Percentiles rank a stretch among this genome's conserved stretches.
phyloP scores from a whole-genome alignment of 345 rosid species.

The Firmiana major region DNA sequence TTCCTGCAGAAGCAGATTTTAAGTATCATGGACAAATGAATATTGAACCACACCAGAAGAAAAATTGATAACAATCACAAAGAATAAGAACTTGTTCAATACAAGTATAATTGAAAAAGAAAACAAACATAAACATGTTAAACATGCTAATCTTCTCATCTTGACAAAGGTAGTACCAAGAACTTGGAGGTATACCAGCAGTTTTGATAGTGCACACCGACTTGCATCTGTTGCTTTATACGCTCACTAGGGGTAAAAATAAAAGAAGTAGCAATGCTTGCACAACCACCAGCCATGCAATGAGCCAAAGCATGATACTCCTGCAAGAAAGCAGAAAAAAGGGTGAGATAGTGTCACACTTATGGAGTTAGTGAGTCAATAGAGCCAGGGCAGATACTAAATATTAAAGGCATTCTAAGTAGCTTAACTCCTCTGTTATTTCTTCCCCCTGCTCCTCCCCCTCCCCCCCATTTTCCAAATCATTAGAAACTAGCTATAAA shows the following conservation, averaged over 20 bases:
- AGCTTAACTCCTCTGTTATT: background rate
- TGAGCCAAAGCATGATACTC: constrained; percentile 72
- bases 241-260: constrained; percentile 87
- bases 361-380: background rate
- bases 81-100: background rate
- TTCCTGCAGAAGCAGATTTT: constrained; percentile 41
- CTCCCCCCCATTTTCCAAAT: background rate
- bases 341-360: constrained; percentile 2
- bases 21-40: constrained; percentile 10
- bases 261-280: constrained; percentile 87
- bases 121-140: constrained; percentile 2
- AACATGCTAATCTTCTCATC: background rate
- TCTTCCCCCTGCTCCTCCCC: too few relatives aligned
- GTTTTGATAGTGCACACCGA: constrained; percentile 73
- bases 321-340: constrained; percentile 34
- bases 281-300: constrained; percentile 89
- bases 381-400: background rate
- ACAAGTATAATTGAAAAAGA: background rate
- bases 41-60: background rate
- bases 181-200: constrained; percentile 56
- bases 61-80: background rate
- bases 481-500: background rate
- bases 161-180: background rate
- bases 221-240: constrained; percentile 97
- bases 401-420: background rate